Evolutionary conservation across 2,329 filamentous ascomycete species (phyloP).

Genomic region (Penicillium sp.): DNA sequence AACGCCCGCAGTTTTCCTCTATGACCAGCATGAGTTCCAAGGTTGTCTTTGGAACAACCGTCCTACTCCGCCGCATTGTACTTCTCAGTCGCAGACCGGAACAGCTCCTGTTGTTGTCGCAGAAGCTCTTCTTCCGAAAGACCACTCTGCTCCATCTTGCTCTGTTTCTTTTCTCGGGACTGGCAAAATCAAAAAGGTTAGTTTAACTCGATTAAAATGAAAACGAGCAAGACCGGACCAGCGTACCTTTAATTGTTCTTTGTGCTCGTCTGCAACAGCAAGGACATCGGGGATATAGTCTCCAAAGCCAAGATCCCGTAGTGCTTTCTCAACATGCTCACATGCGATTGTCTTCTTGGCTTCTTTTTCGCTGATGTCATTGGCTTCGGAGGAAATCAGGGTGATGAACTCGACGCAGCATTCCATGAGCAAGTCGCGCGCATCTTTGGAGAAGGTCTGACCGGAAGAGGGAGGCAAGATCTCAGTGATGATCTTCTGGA

Average conservation of each 20-base stretch:
- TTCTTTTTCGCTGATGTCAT: slow-evolving; percentile 98
- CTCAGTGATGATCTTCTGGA: slow-evolving; percentile 86
- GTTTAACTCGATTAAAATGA: neutral
- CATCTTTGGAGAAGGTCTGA: slow-evolving; percentile 90
- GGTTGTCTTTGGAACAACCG: slow-evolving; percentile 2
- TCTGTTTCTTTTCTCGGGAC: slow-evolving; percentile 94
- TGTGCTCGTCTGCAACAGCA: slow-evolving; percentile 86
- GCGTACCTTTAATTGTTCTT: slow-evolving; percentile 83
- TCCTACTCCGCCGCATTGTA: slow-evolving; percentile 57
- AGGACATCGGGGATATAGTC: slow-evolving; percentile 89
- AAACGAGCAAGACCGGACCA: neutral
- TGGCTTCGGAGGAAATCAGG: slow-evolving; percentile 95
- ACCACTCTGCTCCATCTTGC: slow-evolving; percentile 93
- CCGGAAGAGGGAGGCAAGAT: slow-evolving; percentile 78
- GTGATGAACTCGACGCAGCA: slow-evolving; percentile 99
- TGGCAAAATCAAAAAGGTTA: slow-evolving; percentile 39
- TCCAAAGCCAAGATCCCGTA: slow-evolving; percentile 87
- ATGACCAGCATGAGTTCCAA: slow-evolving; percentile 33
- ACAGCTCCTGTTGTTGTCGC: slow-evolving; percentile 86
- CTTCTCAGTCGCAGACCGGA: slow-evolving; percentile 75
- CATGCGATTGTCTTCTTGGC: slow-evolving; percentile 99
- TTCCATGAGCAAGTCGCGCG: slow-evolving; percentile 91
- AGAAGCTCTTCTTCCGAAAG: slow-evolving; percentile 88
- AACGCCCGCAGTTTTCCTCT: slow-evolving; percentile 30
- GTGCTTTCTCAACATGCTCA: slow-evolving; percentile 93